Percentiles rank a stretch among this genome's conserved stretches.
Conservation (phyloP, 192 early-diverging fungal genomes). For the Dissophora globulifera region DNA sequence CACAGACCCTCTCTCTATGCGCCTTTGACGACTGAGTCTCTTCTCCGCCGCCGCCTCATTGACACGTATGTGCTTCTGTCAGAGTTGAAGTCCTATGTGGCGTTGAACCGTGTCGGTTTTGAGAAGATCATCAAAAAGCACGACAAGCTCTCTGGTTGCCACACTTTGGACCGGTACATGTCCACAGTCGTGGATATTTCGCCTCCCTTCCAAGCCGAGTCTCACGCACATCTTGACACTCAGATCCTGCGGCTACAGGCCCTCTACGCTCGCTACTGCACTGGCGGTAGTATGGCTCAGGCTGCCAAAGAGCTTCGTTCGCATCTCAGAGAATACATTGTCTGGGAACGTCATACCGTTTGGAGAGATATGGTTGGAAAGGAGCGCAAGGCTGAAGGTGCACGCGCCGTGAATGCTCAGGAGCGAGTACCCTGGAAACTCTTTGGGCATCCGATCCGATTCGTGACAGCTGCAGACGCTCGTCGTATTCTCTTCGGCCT, state of each 20-base stretch:
- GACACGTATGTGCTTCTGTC: constrained; percentile 68
- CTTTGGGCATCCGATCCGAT: constrained; percentile 22
- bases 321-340: constrained; percentile 72
- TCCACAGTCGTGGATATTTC: constrained; percentile 63
- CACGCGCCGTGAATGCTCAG: constrained; percentile 45
- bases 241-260: constrained; percentile 65
- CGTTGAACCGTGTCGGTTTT: constrained; percentile 89
- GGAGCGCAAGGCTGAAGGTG: constrained; percentile 63
- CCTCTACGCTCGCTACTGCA: constrained; percentile 71
- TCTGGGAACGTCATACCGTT: constrained; percentile 80
- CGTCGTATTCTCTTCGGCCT: constrained; percentile 53
- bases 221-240: constrained; percentile 58
- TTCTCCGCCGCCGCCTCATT: constrained; percentile 42
- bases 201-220: constrained; percentile 65
- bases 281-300: constrained; percentile 60
- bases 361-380: constrained; percentile 83
- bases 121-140: constrained; percentile 95
- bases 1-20: constrained; percentile 41
- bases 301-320: constrained; percentile 71
- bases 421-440: constrained; percentile 32
- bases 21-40: constrained; percentile 41
- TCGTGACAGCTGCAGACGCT: constrained; percentile 8
- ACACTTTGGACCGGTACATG: constrained; percentile 52
- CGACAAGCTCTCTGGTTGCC: constrained; percentile 84
- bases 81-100: constrained; percentile 85